Conservation (phyloP, 768 basidiomycete species). For the Hemileccinum rubropunctum region DNA sequence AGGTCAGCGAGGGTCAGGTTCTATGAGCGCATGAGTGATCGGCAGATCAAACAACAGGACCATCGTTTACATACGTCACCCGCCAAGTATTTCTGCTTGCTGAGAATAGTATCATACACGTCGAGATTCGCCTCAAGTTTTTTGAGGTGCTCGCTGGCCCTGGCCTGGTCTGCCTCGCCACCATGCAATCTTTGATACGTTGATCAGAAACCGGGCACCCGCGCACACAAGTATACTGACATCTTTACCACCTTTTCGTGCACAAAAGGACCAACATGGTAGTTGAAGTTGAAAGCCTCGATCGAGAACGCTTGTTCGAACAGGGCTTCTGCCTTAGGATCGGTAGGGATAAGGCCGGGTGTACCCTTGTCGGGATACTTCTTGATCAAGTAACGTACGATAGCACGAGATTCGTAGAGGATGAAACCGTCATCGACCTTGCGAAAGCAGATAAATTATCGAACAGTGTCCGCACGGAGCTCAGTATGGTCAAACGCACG, state of each 20-base stretch:
- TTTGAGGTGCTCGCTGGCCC: conserved; percentile 8
- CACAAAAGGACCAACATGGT: conserved; percentile 37
- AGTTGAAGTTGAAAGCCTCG: conserved; percentile 53
- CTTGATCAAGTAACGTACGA: conserved; percentile 53
- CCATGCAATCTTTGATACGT: conserved; percentile 12
- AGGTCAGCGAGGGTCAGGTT: conserved; percentile 56
- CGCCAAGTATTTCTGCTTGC: conserved; percentile 54
- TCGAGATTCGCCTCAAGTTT: conserved; percentile 40
- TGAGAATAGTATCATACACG: conserved; percentile 51
- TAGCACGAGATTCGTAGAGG: conserved; percentile 62
- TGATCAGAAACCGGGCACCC: not conserved
- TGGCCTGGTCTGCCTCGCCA: conserved; percentile 19
- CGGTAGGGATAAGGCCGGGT: conserved; percentile 44
- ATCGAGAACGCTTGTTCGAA: conserved; percentile 38
- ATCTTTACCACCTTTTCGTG: conserved; percentile 52
- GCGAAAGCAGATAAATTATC: not conserved
- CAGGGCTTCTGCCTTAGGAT: conserved; percentile 31
- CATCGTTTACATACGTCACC: conserved; percentile 43
- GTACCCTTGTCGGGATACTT: conserved; percentile 55
- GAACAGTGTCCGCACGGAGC: not conserved
- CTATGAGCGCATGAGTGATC: conserved; percentile 20
- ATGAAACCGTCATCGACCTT: conserved; percentile 62
- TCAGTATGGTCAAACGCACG: conserved; percentile 13
- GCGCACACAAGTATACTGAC: conserved; percentile 30
- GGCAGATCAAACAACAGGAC: not conserved